A percentile compares a stretch with the other conserved stretches of the same genome.
These are phyloP conservation scores for Deakozyma indianensis DNA, from an alignment of 805 yeast species.

Conservation along the genomic window DNA sequence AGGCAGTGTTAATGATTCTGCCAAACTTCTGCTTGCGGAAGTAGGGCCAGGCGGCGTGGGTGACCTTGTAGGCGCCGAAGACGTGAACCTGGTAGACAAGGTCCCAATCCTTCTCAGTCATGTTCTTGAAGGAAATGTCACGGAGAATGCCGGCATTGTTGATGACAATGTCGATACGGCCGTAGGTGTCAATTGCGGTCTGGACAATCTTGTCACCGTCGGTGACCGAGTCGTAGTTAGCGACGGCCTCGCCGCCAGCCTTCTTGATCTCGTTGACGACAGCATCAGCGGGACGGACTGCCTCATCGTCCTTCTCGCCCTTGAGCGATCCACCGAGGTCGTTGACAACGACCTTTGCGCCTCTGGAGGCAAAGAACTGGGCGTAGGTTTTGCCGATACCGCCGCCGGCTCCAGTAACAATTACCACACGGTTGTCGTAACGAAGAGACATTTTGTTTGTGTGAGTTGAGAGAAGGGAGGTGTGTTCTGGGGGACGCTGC, in stretches of 20 bases:
- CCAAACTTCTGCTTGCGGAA: slow-evolving; percentile 78
- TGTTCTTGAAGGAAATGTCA: slow-evolving; percentile 75
- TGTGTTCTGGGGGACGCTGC: too few relatives aligned
- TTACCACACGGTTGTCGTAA: slow-evolving; percentile 75
- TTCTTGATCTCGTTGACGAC: slow-evolving; percentile 73
- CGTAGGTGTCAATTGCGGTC: slow-evolving; percentile 76
- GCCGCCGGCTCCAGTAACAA: slow-evolving; percentile 96
- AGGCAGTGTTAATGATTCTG: slow-evolving; percentile 81
- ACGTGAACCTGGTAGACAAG: slow-evolving; percentile 78
- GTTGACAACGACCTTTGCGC: slow-evolving; percentile 91
- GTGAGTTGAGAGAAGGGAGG: not conserved
- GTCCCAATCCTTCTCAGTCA: slow-evolving; percentile 67
- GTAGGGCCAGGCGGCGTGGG: slow-evolving; percentile 86
- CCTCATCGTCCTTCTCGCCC: slow-evolving; percentile 48
- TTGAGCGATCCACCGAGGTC: slow-evolving; percentile 77
- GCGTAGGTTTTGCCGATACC: slow-evolving; percentile 89
- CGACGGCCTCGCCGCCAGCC: slow-evolving; percentile 77
- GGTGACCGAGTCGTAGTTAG: slow-evolving; percentile 83
- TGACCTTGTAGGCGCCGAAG: slow-evolving; percentile 73
- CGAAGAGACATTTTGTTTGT: slow-evolving; percentile 21
- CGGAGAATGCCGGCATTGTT: slow-evolving; percentile 94
- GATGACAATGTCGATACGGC: slow-evolving; percentile 75
- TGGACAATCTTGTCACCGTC: slow-evolving; percentile 75
- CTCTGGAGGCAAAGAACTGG: slow-evolving; percentile 71
- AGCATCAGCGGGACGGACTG: slow-evolving; percentile 65